These are phyloP conservation scores for Atractiella rhizophila DNA, from an alignment of 768 basidiomycete genomes.

Conservation along the genomic window DNA sequence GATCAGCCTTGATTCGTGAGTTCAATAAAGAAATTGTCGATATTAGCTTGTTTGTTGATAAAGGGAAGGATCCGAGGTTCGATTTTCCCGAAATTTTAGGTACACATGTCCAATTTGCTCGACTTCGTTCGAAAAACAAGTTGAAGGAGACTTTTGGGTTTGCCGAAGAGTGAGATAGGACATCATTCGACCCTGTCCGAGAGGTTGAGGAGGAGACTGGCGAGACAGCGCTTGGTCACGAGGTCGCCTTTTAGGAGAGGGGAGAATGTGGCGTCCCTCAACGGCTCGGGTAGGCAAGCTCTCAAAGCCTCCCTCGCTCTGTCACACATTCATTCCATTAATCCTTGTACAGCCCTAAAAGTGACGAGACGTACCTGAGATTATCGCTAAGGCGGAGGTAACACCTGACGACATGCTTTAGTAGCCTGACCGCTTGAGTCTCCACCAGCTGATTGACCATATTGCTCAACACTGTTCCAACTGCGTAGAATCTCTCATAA, in stretches of 20 bases:
- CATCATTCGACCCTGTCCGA: conserved; percentile 19
- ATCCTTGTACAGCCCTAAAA: background rate
- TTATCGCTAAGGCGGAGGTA: conserved; percentile 92
- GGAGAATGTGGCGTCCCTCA: conserved; percentile 78
- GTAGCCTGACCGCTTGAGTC: conserved; percentile 77
- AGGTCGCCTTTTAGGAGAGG: conserved; percentile 87
- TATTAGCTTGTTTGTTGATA: no score
- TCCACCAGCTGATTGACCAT: conserved; percentile 98
- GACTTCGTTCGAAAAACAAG: no score
- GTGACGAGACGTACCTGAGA: conserved; percentile 36
- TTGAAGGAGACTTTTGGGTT: no score
- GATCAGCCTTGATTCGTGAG: no score
- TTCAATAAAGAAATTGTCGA: no score
- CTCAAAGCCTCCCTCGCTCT: conserved; percentile 88
- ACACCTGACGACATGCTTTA: conserved; percentile 96
- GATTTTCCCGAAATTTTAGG: no score
- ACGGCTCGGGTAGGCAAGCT: conserved; percentile 81
- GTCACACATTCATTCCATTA: background rate
- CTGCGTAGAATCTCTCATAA: conserved; percentile 98
- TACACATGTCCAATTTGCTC: no score
- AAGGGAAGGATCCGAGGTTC: no score
- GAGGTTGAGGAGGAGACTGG: conserved; percentile 67
- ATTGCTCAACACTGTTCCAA: conserved; percentile 89
- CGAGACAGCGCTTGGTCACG: conserved; percentile 72
- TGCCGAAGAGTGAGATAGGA: no score